phyloP scores from a whole-genome alignment of 345 rosid species.

The Stellera chamaejasme region DNA sequence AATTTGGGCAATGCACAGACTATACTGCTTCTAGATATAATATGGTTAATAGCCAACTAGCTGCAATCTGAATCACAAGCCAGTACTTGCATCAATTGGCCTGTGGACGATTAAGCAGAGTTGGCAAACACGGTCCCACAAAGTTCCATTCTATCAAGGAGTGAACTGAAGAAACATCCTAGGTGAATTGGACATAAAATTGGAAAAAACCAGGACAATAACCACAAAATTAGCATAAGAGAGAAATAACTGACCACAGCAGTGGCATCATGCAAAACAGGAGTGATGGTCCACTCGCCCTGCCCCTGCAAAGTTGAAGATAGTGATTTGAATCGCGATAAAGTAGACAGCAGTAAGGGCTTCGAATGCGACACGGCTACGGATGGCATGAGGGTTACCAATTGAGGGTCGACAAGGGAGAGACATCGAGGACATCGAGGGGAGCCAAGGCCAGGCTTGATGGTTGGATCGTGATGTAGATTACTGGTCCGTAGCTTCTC shows the following conservation, averaged over 20 bases:
- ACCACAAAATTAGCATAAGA: background rate
- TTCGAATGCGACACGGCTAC: background rate
- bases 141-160: too few relatives aligned
- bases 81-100: too few relatives aligned
- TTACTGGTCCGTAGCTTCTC: constrained; percentile 69
- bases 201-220: too few relatives aligned
- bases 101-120: too few relatives aligned
- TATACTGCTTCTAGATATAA: too few relatives aligned
- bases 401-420: constrained; percentile 59
- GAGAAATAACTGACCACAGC: constrained; percentile 56
- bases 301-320: constrained; percentile 30
- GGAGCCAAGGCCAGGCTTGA: constrained; percentile 81
- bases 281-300: constrained; percentile 73
- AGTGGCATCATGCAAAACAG: constrained; percentile 79
- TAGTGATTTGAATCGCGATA: background rate
- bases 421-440: constrained; percentile 96
- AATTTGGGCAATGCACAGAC: too few relatives aligned
- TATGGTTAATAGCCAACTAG: too few relatives aligned
- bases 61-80: too few relatives aligned
- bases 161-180: background rate
- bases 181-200: too few relatives aligned
- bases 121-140: too few relatives aligned
- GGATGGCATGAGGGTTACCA: constrained; percentile 27
- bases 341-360: background rate
- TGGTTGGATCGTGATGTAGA: constrained; percentile 73